A percentile compares a stretch with the other conserved stretches of the same genome.
phyloP scores from a whole-genome alignment of 768 basidiomycete genomes.

The Mycena galopus region DNA sequence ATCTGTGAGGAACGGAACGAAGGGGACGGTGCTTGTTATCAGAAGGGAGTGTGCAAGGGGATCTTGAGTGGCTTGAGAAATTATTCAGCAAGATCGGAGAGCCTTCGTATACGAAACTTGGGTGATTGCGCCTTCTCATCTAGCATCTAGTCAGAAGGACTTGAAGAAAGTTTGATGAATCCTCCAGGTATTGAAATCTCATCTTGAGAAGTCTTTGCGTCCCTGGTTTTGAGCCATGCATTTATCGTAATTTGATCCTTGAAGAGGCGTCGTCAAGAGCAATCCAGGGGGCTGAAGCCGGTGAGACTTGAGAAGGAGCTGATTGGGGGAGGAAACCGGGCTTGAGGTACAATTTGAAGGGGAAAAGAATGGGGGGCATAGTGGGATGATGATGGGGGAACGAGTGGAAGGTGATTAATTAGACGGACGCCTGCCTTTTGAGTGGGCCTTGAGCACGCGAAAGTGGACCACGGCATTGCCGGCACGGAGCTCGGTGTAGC shows the following conservation, averaged over 20 bases:
- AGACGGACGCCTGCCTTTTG: too few species aligned
- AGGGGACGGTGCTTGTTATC: background rate
- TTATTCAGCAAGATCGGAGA: background rate
- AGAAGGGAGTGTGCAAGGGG: background rate
- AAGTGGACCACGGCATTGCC: background rate
- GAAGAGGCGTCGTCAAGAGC: background rate
- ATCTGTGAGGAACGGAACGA: background rate
- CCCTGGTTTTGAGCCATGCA: background rate
- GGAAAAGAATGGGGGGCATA: background rate
- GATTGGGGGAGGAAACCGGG: background rate
- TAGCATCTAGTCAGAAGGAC: slow-evolving; percentile 1
- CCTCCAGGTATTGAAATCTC: background rate
- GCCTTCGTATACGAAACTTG: background rate
- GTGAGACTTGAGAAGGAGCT: background rate
- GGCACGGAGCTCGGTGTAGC: too few species aligned
- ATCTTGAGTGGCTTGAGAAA: background rate
- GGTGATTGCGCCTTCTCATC: background rate
- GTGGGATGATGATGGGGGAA: slow-evolving; percentile 2
- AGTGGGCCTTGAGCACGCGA: background rate
- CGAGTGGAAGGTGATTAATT: background rate
- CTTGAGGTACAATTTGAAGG: too few species aligned
- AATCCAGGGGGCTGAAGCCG: background rate
- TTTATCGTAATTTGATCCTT: background rate
- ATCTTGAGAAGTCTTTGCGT: slow-evolving; percentile 4
- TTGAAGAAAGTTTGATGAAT: background rate